These are phyloP conservation scores for Euphorbia neoarborescens DNA, from an alignment of 441 rosid species.

Conservation along the genomic window DNA sequence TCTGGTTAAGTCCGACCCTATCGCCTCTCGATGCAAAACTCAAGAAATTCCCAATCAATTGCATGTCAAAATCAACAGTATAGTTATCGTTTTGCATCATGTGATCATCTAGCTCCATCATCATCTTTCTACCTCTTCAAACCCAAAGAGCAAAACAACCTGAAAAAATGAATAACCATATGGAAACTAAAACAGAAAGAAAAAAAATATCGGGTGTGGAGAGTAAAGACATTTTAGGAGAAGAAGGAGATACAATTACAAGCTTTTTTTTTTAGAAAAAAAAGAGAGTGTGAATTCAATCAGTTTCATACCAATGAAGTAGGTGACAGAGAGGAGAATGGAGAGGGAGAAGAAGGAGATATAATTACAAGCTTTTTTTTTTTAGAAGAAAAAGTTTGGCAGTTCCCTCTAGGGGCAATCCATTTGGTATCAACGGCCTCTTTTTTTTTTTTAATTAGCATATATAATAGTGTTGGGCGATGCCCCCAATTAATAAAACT, in stretches of 20 bases:
- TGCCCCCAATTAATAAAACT: no score
- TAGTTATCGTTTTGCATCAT: slow-evolving; percentile 13
- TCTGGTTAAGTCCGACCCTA: slow-evolving; percentile 53
- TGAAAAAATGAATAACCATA: background rate
- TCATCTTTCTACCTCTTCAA: slow-evolving; percentile 9
- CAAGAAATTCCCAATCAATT: slow-evolving; percentile 50
- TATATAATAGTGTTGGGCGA: no score
- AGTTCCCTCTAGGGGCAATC: background rate
- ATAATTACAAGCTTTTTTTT: background rate
- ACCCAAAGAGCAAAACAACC: background rate
- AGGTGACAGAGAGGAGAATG: background rate
- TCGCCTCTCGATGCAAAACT: slow-evolving; percentile 59
- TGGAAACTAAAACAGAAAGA: no score
- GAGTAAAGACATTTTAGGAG: no score
- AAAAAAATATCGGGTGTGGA: no score
- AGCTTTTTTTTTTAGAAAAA: slow-evolving; percentile 6
- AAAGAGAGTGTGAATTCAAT: background rate
- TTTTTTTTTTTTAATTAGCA: background rate
- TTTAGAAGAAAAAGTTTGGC: slow-evolving; percentile 8
- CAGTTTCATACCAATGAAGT: background rate
- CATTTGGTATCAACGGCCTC: slow-evolving; percentile 9
- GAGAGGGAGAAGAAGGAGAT: background rate
- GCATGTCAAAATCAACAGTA: slow-evolving; percentile 40
- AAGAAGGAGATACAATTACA: background rate
- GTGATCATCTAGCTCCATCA: slow-evolving; percentile 9